Percentiles rank a stretch among this genome's conserved stretches.
These are phyloP conservation scores for Vigna reflexopilosa DNA, from an alignment of 306 rosid genomes.

Conservation along the genomic window DNA sequence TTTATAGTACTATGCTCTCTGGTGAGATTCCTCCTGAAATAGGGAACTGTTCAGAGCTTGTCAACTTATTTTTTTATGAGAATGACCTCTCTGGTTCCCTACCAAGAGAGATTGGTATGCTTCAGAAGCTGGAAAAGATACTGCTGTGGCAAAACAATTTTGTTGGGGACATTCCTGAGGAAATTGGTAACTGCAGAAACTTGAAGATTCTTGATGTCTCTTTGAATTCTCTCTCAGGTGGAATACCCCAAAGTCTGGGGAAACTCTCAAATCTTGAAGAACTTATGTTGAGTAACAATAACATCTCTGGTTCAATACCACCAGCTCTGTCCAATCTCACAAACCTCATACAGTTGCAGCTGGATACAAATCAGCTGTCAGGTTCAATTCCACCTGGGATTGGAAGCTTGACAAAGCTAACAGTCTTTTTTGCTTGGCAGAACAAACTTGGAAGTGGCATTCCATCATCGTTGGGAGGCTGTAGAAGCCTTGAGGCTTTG, in stretches of 20 bases:
- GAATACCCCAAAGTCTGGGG: constrained; percentile 73
- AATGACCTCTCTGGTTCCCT: constrained; percentile 73
- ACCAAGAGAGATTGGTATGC: constrained; percentile 76
- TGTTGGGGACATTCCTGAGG: constrained; percentile 68
- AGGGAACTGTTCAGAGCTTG: constrained; percentile 92
- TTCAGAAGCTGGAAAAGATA: constrained; percentile 73
- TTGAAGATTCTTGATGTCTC: constrained; percentile 73
- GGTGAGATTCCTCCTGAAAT: constrained; percentile 83
- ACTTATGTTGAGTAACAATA: constrained; percentile 86
- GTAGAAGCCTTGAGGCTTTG: constrained; percentile 70
- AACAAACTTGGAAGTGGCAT: constrained; percentile 82
- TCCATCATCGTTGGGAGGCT: constrained; percentile 68
- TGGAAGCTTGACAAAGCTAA: constrained; percentile 65
- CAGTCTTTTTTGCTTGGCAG: constrained; percentile 84
- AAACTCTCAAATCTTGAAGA: constrained; percentile 72
- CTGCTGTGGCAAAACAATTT: constrained; percentile 81
- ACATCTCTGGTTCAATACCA: constrained; percentile 83
- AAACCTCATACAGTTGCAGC: constrained; percentile 77
- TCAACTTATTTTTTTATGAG: constrained; percentile 73
- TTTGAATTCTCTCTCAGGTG: constrained; percentile 75
- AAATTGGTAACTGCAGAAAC: constrained; percentile 74
- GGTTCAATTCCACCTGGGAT: constrained; percentile 76
- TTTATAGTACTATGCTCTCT: constrained; percentile 76
- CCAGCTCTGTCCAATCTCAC: constrained; percentile 62
- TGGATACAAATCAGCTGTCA: constrained; percentile 75